Percentiles rank a stretch among this genome's conserved stretches.
phyloP scores from a whole-genome alignment of 2,329 filamentous ascomycete genomes.

The Diaporthe velutina region DNA sequence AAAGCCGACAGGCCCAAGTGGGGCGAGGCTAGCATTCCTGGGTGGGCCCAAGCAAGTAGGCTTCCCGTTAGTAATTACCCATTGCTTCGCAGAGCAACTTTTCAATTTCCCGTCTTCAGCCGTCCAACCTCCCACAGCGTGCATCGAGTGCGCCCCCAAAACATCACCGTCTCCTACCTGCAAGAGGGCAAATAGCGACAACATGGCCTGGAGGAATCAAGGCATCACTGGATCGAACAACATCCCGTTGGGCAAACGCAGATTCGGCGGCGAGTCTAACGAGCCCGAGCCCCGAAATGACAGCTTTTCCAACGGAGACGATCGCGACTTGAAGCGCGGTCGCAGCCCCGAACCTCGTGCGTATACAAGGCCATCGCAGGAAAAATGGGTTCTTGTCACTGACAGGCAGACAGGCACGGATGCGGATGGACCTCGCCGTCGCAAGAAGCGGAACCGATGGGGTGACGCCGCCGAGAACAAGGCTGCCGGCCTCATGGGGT shows the following conservation, averaged over 20 bases:
- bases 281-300: slow-evolving; percentile 38
- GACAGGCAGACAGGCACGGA: slow-evolving; percentile 59
- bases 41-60: not conserved
- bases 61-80: not conserved
- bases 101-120: slow-evolving; percentile 18
- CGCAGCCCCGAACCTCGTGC: slow-evolving; percentile 88
- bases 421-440: slow-evolving; percentile 83
- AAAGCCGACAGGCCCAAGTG: slow-evolving; percentile 1
- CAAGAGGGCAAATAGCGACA: slow-evolving; percentile 14
- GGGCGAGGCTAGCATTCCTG: slow-evolving; percentile 6
- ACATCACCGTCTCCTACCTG: slow-evolving; percentile 5
- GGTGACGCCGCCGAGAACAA: slow-evolving; percentile 98
- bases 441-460: slow-evolving; percentile 99
- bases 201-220: slow-evolving; percentile 77
- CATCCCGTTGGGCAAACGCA: slow-evolving; percentile 90
- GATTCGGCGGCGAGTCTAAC: slow-evolving; percentile 74
- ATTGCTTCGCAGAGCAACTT: slow-evolving; percentile 24
- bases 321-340: slow-evolving; percentile 81
- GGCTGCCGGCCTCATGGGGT: slow-evolving; percentile 95
- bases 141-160: slow-evolving; percentile 44
- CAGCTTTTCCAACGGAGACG: slow-evolving; percentile 45
- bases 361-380: slow-evolving; percentile 45
- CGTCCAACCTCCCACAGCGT: not conserved
- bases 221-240: slow-evolving; percentile 99
- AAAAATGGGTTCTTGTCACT: slow-evolving; percentile 26